These are phyloP conservation scores for Rhynchosporium agropyri DNA, from an alignment of 2,329 filamentous ascomycete genomes.

Conservation along the genomic window DNA sequence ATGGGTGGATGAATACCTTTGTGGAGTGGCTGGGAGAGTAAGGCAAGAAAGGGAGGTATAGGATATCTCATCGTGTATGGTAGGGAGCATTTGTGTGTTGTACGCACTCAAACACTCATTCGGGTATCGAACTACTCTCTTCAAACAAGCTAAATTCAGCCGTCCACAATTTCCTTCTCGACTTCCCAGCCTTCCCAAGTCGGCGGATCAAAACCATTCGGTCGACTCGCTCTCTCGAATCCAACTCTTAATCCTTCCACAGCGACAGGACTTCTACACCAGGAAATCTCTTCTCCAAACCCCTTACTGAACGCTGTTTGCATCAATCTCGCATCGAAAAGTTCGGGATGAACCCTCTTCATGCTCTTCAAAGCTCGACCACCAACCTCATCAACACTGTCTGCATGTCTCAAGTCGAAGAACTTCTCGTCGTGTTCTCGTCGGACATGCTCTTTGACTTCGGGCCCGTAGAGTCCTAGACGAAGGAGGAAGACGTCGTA, in stretches of 20 bases:
- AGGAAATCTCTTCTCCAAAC: conserved; percentile 39
- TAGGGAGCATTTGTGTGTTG: neutral
- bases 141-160: conserved; percentile 19
- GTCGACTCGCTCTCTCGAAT: conserved; percentile 44
- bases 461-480: conserved; percentile 57
- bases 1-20: too few relatives aligned
- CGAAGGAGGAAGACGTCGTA: conserved; percentile 69
- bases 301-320: conserved; percentile 37
- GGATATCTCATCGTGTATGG: too few relatives aligned
- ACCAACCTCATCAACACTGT: conserved; percentile 41
- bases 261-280: conserved; percentile 38
- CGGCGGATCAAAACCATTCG: conserved; percentile 54
- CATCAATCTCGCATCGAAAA: conserved; percentile 40
- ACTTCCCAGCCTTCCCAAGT: conserved; percentile 47
- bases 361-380: conserved; percentile 38
- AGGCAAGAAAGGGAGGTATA: too few relatives aligned
- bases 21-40: too few relatives aligned
- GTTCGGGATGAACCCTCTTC: conserved; percentile 37
- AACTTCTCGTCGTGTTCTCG: conserved; percentile 34
- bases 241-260: conserved; percentile 39
- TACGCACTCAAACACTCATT: neutral
- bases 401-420: conserved; percentile 38
- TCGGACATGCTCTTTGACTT: conserved; percentile 50
- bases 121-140: neutral
- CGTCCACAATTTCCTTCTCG: conserved; percentile 34